phyloP scores from a whole-genome alignment of 164 flowering plant species.

The Stephania cephalantha region DNA sequence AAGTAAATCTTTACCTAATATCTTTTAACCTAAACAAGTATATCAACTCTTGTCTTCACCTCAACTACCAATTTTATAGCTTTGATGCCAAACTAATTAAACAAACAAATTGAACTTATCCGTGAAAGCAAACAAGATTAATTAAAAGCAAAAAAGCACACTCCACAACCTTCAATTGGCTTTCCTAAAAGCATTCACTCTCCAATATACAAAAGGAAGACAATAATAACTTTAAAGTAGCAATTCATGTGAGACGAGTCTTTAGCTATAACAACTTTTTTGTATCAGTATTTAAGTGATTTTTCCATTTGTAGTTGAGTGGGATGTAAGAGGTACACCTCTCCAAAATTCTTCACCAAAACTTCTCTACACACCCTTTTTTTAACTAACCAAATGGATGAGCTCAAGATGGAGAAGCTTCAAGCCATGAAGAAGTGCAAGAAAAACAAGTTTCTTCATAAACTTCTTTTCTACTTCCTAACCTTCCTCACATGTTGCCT shows the following conservation, averaged over 20 bases:
- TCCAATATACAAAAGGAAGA: slow-evolving; percentile 1
- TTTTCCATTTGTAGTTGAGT: slow-evolving; percentile 19
- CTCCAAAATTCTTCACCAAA: neutral
- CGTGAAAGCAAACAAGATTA: slow-evolving; percentile 6
- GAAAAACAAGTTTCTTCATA: slow-evolving; percentile 34
- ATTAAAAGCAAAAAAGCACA: slow-evolving; percentile 14
- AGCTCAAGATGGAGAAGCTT: slow-evolving; percentile 24
- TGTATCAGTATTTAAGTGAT: slow-evolving; percentile 19
- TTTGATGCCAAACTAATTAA: neutral
- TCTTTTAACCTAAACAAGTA: neutral
- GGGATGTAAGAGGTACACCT: slow-evolving; percentile 17
- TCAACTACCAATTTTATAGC: neutral
- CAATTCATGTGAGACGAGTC: slow-evolving; percentile 11
- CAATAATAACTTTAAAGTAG: neutral
- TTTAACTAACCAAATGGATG: neutral
- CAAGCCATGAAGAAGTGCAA: slow-evolving; percentile 45
- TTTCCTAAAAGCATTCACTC: slow-evolving; percentile 23
- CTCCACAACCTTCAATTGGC: slow-evolving; percentile 16
- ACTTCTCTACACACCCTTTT: neutral
- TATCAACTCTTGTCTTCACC: neutral
- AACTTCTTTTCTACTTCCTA: slow-evolving; percentile 28
- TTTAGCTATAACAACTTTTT: slow-evolving; percentile 9
- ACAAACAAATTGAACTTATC: neutral
- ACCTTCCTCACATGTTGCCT: slow-evolving; percentile 29
- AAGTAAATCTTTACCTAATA: neutral